Base-by-base conservation (phyloP, 805 yeast species). In the Saturnispora kantuleensis region DNA sequence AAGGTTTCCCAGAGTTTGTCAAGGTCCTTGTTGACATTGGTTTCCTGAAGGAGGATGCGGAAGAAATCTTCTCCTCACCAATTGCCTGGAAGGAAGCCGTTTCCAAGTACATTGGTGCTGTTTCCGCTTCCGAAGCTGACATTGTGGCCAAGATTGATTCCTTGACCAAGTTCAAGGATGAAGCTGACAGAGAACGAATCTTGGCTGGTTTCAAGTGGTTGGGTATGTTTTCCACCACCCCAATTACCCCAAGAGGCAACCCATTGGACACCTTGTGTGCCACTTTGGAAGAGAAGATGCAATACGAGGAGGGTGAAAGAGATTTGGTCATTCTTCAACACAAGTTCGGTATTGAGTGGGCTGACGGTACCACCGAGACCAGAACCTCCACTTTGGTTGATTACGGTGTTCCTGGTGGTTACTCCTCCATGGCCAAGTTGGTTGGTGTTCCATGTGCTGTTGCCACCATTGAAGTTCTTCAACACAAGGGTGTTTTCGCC, bases 361-460 rank as follows among this genome's bases (percentile, higher is more conserved):
- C 90, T 46, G 93, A 93, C 59, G 97, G 97, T 55, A 66, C 78
- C 53, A 77, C 74, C 45, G 97, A 93, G 71, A 76, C 82, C 51
- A 88, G 97, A 76, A 89, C 97, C 47, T 84, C 97, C 16, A 93
- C 98, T 48, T 73, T 93, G 62, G 90, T 89, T 32, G 96, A 88
- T 67, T 86, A 85, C 67, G 98, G 98, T 71, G 80, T 76, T 55
- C 83, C 83, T 57, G 87, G 89, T 49, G 90, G 93, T 45, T 93
- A 90, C 80, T 83, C 95, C 35, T 89, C 97, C 31, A 93, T 93
- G 98, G 98, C 98, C 54, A 89, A 90, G 65, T 77, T 86, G 52
- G 98, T 93, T 45, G 98, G 98, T 72, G 90, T 88, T 52, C 98
- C 98, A 54, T 90, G 96, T 70, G 96, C 96, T 45, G 95, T 93